Evolutionary conservation across 306 rosid species (phyloP).

Genomic region (Lathyrus oleraceus): DNA sequence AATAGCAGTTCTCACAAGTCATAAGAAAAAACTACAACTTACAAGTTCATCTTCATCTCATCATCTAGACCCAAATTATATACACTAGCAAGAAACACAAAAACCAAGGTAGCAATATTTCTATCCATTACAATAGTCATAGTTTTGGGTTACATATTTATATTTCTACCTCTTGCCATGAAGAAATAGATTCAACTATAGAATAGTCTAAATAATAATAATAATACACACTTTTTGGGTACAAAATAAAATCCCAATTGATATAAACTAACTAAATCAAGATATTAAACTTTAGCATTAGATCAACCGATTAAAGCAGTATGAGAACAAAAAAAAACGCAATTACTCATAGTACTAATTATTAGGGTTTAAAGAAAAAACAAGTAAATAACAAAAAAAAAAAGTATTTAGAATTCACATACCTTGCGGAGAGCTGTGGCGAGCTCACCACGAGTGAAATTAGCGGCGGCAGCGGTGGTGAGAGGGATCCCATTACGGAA

Average conservation of each 20-base stretch:
- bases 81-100: background rate
- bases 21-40: background rate
- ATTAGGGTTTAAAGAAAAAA: slow-evolving; percentile 34
- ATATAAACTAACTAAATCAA: slow-evolving; percentile 7
- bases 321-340: background rate
- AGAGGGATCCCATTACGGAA: slow-evolving; percentile 40
- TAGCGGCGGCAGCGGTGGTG: slow-evolving; percentile 38
- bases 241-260: background rate
- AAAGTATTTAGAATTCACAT: background rate
- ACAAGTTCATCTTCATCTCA: slow-evolving; percentile 2
- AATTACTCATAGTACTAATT: background rate
- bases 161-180: background rate
- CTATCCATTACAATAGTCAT: background rate
- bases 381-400: background rate
- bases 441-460: slow-evolving; percentile 41
- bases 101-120: background rate
- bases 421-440: slow-evolving; percentile 44
- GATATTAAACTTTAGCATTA: background rate
- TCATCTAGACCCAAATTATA: background rate
- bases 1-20: no score
- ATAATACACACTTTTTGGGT: background rate
- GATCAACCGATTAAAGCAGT: slow-evolving; percentile 18
- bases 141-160: background rate
- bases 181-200: background rate
- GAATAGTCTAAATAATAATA: background rate